phyloP scores from a whole-genome alignment of 371 early-diverging fungal species.

The Mucor irregularis region DNA sequence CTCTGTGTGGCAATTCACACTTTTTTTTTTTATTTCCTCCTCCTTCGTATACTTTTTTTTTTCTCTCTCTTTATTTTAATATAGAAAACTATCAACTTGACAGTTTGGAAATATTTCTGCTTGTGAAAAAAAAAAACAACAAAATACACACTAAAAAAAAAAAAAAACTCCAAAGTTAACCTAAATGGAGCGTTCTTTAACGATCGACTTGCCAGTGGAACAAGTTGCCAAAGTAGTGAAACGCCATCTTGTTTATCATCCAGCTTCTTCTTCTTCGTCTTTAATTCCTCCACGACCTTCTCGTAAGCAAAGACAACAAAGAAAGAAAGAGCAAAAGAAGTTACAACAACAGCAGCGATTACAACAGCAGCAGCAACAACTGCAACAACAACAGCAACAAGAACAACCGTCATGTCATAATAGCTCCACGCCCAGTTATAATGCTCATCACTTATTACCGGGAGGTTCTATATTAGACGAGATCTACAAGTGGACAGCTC shows the following conservation, averaged over 20 bases:
- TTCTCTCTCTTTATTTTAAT: neutral
- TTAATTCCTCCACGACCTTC: conserved; percentile 29
- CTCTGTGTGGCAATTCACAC: neutral
- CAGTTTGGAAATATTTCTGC: no score
- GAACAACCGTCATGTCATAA: conserved; percentile 17
- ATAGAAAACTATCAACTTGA: neutral
- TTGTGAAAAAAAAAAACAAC: no score
- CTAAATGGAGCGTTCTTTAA: conserved; percentile 45
- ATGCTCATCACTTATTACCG: conserved; percentile 49
- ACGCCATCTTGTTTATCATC: conserved; percentile 66
- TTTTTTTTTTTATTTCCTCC: neutral
- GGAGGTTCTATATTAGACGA: conserved; percentile 85
- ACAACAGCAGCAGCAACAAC: conserved; percentile 30
- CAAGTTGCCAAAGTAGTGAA: conserved; percentile 73
- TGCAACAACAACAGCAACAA: conserved; percentile 28
- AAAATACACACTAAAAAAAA: no score
- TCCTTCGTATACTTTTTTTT: neutral
- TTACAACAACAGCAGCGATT: conserved; percentile 13
- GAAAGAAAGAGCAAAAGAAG: conserved; percentile 31
- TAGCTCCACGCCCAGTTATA: conserved; percentile 22
- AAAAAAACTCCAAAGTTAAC: neutral
- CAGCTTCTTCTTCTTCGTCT: conserved; percentile 35
- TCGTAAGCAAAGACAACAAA: conserved; percentile 25
- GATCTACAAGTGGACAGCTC: conserved; percentile 91
- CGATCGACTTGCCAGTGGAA: conserved; percentile 64